Evolutionary conservation across 805 yeast species (phyloP).

Genomic region (Barnettozyma siamensis): DNA sequence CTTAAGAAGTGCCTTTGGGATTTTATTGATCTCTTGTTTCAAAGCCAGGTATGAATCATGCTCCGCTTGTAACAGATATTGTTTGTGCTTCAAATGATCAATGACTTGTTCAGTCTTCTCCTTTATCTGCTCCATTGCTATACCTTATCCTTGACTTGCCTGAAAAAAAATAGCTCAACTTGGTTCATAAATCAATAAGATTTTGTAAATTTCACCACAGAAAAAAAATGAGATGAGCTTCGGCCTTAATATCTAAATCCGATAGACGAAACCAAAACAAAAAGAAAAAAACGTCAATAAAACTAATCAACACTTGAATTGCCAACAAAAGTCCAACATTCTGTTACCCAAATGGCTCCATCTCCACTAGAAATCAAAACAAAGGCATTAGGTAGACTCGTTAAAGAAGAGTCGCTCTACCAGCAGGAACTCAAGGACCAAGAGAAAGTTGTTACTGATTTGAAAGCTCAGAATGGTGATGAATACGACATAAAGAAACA

Average conservation of each 20-base stretch:
- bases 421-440: conserved; percentile 54
- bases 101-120: conserved; percentile 6
- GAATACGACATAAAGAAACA: conserved; percentile 60
- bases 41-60: conserved; percentile 18
- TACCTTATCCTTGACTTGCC: neutral
- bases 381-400: conserved; percentile 59
- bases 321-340: neutral
- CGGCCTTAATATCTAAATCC: no score
- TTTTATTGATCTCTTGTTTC: conserved; percentile 1
- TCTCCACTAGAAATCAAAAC: conserved; percentile 64
- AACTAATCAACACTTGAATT: neutral
- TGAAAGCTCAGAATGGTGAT: conserved; percentile 45
- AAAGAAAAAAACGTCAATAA: neutral
- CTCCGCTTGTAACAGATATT: conserved; percentile 11
- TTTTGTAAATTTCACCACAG: no score
- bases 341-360: conserved; percentile 73
- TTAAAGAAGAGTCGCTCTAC: conserved; percentile 63
- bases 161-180: no score
- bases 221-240: no score
- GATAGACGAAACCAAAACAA: neutral
- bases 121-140: conserved; percentile 15
- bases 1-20: neutral
- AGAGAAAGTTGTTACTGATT: conserved; percentile 37
- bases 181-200: no score
- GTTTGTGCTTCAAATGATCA: conserved; percentile 7